Evolutionary conservation across 1,284 basidiomycete genomes (phyloP).

Genomic region (Moesziomyces sp.): DNA sequence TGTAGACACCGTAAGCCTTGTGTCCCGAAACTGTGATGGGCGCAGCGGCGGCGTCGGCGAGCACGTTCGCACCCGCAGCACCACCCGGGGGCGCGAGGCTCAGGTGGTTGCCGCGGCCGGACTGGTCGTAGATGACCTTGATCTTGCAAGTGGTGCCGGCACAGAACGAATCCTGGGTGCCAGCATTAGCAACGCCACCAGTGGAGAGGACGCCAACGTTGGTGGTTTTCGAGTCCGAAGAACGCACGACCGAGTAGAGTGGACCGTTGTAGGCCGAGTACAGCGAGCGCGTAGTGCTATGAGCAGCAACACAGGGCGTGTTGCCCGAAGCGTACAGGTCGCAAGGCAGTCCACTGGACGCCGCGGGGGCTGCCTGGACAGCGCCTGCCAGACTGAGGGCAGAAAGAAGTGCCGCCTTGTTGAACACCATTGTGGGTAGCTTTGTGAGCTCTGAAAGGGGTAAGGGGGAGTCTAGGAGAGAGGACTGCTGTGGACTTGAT

Average conservation of each 20-base stretch:
- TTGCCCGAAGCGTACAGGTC: slow-evolving; percentile 32
- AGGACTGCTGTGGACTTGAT: neutral
- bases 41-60: slow-evolving; percentile 14
- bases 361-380: slow-evolving; percentile 7
- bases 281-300: slow-evolving; percentile 32
- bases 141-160: slow-evolving; percentile 16
- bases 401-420: slow-evolving; percentile 21
- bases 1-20: slow-evolving; percentile 33
- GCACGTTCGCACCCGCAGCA: slow-evolving; percentile 7
- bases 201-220: slow-evolving; percentile 17
- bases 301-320: slow-evolving; percentile 32
- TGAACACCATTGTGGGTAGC: slow-evolving; percentile 14
- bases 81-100: slow-evolving; percentile 22
- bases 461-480: slow-evolving; percentile 4
- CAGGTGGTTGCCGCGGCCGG: slow-evolving; percentile 19
- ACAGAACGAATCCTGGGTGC: slow-evolving; percentile 27
- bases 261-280: slow-evolving; percentile 19
- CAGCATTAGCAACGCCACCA: slow-evolving; percentile 24
- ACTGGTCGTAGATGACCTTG: slow-evolving; percentile 31
- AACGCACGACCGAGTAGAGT: slow-evolving; percentile 23
- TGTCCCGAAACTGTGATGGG: slow-evolving; percentile 15
- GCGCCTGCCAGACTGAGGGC: slow-evolving; percentile 9
- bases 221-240: slow-evolving; percentile 1
- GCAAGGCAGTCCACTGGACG: slow-evolving; percentile 7
- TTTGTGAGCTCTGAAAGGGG: neutral